phyloP scores from a whole-genome alignment of 176 grass and related monocot species.

The Otatea glauca region DNA sequence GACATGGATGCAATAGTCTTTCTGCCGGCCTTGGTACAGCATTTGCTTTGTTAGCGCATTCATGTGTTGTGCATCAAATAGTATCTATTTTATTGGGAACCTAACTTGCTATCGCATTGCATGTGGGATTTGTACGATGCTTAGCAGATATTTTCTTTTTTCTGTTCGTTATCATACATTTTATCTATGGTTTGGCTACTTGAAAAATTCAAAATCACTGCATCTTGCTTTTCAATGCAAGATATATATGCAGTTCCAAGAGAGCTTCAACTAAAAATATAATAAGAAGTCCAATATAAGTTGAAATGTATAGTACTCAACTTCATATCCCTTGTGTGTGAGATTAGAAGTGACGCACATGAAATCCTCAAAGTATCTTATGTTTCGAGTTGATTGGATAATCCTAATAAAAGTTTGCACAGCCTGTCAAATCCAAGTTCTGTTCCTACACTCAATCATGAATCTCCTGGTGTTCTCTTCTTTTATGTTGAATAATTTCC shows the following conservation, averaged over 20 bases:
- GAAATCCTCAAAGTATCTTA: background rate
- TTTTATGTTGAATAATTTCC: constrained; percentile 27
- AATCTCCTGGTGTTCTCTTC: constrained; percentile 8
- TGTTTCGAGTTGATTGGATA: constrained; percentile 2
- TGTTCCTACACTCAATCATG: background rate
- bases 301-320: background rate
- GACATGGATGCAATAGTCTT: constrained; percentile 83
- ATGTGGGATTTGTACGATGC: background rate
- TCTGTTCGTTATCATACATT: background rate
- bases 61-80: constrained; percentile 9
- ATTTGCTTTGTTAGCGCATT: background rate
- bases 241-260: background rate
- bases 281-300: constrained; percentile 12
- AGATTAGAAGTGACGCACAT: background rate
- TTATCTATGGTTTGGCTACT: background rate
- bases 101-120: background rate
- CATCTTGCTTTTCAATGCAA: constrained; percentile 14
- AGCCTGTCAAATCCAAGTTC: background rate
- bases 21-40: constrained; percentile 71
- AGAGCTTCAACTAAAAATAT: background rate
- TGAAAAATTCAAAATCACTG: constrained; percentile 6
- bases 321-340: background rate
- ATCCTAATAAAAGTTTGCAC: constrained; percentile 34
- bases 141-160: constrained; percentile 14
- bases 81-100: background rate